Evolutionary conservation across 2,329 filamentous ascomycete species (phyloP).

Genomic region (Pyrenophora tritici-repentis): DNA sequence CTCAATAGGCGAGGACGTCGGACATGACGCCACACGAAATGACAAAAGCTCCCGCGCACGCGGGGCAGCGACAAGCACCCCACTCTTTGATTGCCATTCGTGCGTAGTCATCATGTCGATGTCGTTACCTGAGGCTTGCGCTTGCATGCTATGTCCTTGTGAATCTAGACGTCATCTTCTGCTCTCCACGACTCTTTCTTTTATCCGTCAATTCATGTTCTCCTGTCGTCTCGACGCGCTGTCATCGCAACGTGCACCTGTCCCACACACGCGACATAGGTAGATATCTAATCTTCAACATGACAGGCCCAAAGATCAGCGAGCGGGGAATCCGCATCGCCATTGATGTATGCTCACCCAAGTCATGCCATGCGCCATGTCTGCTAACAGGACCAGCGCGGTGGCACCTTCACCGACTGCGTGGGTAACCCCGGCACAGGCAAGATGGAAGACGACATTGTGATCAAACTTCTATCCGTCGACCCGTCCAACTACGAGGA

Average conservation of each 20-base stretch:
- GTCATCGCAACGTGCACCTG: not conserved
- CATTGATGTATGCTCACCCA: conserved; percentile 55
- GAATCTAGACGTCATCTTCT: not conserved
- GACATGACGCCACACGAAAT: conserved; percentile 4
- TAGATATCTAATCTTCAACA: conserved; percentile 6
- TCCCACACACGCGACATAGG: not conserved
- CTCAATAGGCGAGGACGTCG: not conserved
- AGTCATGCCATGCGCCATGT: not conserved
- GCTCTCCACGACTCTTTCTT: not conserved
- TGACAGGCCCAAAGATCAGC: conserved; percentile 34
- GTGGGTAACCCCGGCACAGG: conserved; percentile 77
- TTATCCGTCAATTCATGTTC: not conserved
- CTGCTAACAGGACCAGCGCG: conserved; percentile 58
- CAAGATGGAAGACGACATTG: conserved; percentile 71
- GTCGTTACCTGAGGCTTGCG: conserved; percentile 1
- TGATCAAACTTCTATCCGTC: conserved; percentile 88
- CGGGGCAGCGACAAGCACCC: conserved; percentile 14
- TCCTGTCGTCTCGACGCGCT: not conserved
- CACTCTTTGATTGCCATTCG: conserved; percentile 6
- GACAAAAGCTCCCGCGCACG: conserved; percentile 15
- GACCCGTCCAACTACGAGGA: conserved; percentile 90
- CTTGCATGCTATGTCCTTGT: not conserved
- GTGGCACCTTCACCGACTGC: conserved; percentile 92
- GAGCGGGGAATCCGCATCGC: conserved; percentile 72
- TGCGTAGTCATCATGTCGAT: not conserved